phyloP scores from a whole-genome alignment of 768 basidiomycete genomes.

The Infundibulicybe gibba region DNA sequence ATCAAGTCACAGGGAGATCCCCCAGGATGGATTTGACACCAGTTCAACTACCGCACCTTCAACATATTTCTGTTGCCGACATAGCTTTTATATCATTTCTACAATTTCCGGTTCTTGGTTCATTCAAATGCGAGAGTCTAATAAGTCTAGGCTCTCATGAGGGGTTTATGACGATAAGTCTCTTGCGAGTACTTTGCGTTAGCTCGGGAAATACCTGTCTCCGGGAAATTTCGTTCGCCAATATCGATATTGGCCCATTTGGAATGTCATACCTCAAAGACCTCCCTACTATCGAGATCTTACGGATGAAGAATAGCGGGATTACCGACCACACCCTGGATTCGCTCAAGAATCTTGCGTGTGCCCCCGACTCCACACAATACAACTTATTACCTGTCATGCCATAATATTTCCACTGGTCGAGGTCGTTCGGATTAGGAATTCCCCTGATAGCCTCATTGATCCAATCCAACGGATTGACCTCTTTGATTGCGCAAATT shows the following conservation, averaged over 20 bases:
- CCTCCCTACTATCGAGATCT: conserved; percentile 1
- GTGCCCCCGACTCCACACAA: too few relatives aligned
- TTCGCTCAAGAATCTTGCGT: too few relatives aligned
- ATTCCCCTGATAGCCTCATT: background rate
- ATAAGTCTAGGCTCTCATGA: conserved; percentile 1
- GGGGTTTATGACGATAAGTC: conserved; percentile 2
- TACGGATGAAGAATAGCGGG: too few relatives aligned
- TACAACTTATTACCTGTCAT: too few relatives aligned
- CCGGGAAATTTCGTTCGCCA: conserved; percentile 1
- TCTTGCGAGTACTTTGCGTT: conserved; percentile 3
- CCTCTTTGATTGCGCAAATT: too few relatives aligned
- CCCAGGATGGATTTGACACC: conserved; percentile 1
- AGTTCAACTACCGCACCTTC: background rate
- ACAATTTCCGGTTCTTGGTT: conserved; percentile 3
- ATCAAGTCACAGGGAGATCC: conserved; percentile 2
- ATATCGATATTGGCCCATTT: conserved; percentile 5
- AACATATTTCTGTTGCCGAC: conserved; percentile 2
- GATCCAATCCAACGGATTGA: too few relatives aligned
- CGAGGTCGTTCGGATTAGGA: background rate
- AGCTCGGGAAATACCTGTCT: conserved; percentile 1
- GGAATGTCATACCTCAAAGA: background rate
- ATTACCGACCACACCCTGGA: too few relatives aligned
- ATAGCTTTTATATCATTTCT: conserved; percentile 7
- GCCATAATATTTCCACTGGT: too few relatives aligned
- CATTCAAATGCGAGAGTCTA: conserved; percentile 1